Evolutionary conservation across 768 basidiomycete species (phyloP), one percentile per base, ranked within the genome.

Genomic region (Russula ochroleuca): DNA sequence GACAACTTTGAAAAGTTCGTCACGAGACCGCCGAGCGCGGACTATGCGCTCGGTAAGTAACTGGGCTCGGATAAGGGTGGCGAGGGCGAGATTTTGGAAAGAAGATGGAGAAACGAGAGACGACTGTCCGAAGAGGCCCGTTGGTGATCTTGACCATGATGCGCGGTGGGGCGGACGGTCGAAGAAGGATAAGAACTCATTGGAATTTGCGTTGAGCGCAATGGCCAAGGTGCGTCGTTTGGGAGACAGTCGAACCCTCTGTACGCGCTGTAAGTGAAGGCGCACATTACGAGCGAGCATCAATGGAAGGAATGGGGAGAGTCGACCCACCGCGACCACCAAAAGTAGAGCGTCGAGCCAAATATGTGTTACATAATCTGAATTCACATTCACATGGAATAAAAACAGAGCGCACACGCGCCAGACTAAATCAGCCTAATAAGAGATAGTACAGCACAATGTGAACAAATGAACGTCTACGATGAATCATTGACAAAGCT

Each of bases 71-170:
- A 84, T 74, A 31, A 94, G 79, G 19, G 95, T 95, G 31, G 90
- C 84, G 58, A 88, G 80, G 28, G 94, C 86, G 25, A 98, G 80
- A 1, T 82, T 78, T 56, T 83, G 79, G 52, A 98, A 85, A 25
- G 85, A 83, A 1, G 79, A 72, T 0, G 95, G 92, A 31, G 84
- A 76, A 4, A 81, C 84, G 40, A 99, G 81, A 19, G 83, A 78
- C 0, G 84, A 80, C 67, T 97, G 91, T 17, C 85, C 84, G 73
- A 99, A 98, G 40, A 98, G 82, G 25, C 97, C 97, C 2, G 90
- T 88, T 2, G 81, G 74, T 7, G 80, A 75, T 31, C 83, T 75
- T 2, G 81, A 75, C 10, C 80, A 78, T 4, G 75, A 69, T 47
- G 74, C 73, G 41, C 74, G 74, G 69, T 74, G 59, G 67, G 78